phyloP scores from a whole-genome alignment of 2,329 filamentous ascomycete genomes.

The Intubia oerlemansii region DNA sequence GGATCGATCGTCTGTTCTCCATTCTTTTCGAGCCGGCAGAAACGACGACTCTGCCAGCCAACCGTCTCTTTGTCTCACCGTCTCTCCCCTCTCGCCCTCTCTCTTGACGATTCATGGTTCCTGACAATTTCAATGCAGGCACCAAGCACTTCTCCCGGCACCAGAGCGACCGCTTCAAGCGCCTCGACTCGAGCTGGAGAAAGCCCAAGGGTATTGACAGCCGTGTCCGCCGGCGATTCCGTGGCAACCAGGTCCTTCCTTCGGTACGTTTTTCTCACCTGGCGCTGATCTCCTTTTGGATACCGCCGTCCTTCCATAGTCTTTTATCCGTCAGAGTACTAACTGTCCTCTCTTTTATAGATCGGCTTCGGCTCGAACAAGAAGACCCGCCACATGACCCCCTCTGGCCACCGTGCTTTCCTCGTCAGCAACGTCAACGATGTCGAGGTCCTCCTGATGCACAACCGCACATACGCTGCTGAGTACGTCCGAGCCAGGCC shows the following conservation, averaged over 20 bases:
- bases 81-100: too few species aligned
- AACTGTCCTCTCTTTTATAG: conserved; percentile 31
- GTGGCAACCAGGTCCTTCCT: conserved; percentile 89
- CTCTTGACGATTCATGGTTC: too few species aligned
- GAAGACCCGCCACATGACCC: conserved; percentile 98
- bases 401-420: conserved; percentile 99
- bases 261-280: conserved; percentile 69
- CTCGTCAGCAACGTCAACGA: conserved; percentile 93
- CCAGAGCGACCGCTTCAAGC: conserved; percentile 93
- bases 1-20: too few species aligned
- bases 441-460: conserved; percentile 96
- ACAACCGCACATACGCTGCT: conserved; percentile 97
- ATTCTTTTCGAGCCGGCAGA: too few species aligned
- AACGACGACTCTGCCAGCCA: too few species aligned
- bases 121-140: conserved; percentile 37
- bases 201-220: conserved; percentile 99
- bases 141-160: conserved; percentile 91
- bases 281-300: not conserved
- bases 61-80: too few species aligned
- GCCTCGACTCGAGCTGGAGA: conserved; percentile 75
- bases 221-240: conserved; percentile 91
- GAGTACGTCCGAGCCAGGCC: conserved; percentile 86
- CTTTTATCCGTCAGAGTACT: not conserved
- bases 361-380: conserved; percentile 99
- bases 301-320: not conserved